phyloP scores from a whole-genome alignment of 2,329 filamentous ascomycete genomes.

The Thermothelomyces thermophilus region DNA sequence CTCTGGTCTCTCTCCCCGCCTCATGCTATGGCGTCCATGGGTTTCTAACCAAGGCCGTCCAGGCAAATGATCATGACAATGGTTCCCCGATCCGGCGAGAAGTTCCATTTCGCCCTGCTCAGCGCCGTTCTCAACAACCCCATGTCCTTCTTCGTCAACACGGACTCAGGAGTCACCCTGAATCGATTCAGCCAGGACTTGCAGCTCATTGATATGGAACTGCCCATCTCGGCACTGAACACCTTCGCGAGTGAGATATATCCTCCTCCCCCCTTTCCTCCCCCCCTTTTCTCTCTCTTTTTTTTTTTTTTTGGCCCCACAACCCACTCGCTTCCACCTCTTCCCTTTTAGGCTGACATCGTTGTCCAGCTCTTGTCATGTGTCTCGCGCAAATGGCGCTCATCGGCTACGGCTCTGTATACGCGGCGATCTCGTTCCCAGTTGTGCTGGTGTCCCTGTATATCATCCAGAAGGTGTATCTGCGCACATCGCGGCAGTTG shows the following conservation, averaged over 20 bases:
- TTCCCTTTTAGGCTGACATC: constrained; percentile 2
- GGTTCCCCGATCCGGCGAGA: constrained; percentile 28
- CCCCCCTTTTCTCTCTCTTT: too few relatives aligned
- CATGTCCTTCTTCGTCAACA: constrained; percentile 30
- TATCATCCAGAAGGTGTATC: constrained; percentile 42
- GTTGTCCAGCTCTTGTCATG: constrained; percentile 20
- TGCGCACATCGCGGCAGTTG: constrained; percentile 46
- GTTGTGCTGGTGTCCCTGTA: constrained; percentile 31
- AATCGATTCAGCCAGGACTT: constrained; percentile 33
- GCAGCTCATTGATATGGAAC: constrained; percentile 27
- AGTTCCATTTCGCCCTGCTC: constrained; percentile 26
- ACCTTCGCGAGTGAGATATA: constrained; percentile 23
- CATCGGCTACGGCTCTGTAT: constrained; percentile 39
- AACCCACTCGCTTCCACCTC: too few relatives aligned
- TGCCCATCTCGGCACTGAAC: constrained; percentile 26
- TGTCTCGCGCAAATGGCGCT: constrained; percentile 39
- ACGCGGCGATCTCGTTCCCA: constrained; percentile 39
- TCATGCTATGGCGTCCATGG: too few relatives aligned
- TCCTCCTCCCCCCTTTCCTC: too few relatives aligned
- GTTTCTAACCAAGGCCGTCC: background rate
- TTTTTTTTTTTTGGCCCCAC: too few relatives aligned
- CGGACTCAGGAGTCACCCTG: constrained; percentile 30
- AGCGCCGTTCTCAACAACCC: constrained; percentile 29
- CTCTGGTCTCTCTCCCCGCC: too few relatives aligned
- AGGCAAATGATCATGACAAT: constrained; percentile 31